A percentile compares a stretch with the other conserved stretches of the same genome.
These are phyloP conservation scores for Byssoonygena ceratinophila DNA, from an alignment of 2,329 filamentous ascomycete species.

Conservation along the genomic window DNA sequence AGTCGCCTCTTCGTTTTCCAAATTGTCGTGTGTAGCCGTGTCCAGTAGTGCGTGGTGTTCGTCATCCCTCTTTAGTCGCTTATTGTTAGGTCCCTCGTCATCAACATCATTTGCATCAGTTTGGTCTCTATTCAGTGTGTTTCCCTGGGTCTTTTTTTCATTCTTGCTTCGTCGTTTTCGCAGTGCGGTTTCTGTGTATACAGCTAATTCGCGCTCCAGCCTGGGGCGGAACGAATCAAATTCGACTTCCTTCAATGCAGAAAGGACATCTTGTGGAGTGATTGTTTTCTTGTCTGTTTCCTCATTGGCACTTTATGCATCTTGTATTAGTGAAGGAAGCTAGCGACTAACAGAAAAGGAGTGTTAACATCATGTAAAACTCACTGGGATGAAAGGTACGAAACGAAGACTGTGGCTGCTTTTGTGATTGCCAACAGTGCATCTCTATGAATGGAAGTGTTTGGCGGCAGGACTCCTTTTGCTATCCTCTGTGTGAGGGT, in stretches of 20 bases:
- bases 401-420: slow-evolving; percentile 57
- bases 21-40: not conserved
- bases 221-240: slow-evolving; percentile 49
- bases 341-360: not conserved
- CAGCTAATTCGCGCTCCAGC: slow-evolving; percentile 49
- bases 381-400: slow-evolving; percentile 51
- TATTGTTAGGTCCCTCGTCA: slow-evolving; percentile 51
- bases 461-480: slow-evolving; percentile 53
- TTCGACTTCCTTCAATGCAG: slow-evolving; percentile 50
- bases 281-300: slow-evolving; percentile 53
- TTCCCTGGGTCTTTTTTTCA: slow-evolving; percentile 29
- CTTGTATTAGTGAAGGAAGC: not conserved
- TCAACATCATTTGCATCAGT: slow-evolving; percentile 47
- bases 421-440: slow-evolving; percentile 54
- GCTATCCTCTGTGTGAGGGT: slow-evolving; percentile 52
- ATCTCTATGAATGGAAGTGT: slow-evolving; percentile 57
- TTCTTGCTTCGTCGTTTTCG: slow-evolving; percentile 32
- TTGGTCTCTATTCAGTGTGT: slow-evolving; percentile 34
- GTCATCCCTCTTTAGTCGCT: slow-evolving; percentile 18
- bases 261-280: slow-evolving; percentile 50
- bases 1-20: not conserved
- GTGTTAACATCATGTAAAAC: slow-evolving; percentile 18
- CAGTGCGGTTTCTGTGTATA: slow-evolving; percentile 31
- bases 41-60: slow-evolving; percentile 17
- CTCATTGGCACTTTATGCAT: slow-evolving; percentile 46